Conservation (phyloP, 371 early-diverging fungal species). For the Apophysomyces sp. region DNA sequence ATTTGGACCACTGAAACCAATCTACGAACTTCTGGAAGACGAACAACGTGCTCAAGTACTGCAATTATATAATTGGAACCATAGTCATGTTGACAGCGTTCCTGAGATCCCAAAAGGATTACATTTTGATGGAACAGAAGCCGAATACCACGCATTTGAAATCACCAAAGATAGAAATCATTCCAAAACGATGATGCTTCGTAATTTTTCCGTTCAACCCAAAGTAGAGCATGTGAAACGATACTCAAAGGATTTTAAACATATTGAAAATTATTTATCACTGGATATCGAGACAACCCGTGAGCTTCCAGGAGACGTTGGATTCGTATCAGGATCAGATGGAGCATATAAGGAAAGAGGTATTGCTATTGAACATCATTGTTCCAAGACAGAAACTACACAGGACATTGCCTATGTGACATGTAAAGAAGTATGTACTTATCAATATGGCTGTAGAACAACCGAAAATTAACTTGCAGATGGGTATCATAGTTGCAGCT, state of each 20-base stretch:
- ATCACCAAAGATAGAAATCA: neutral
- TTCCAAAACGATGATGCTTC: too few relatives aligned
- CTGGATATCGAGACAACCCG: neutral
- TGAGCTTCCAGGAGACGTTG: neutral
- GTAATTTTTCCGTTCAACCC: neutral
- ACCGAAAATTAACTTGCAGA: neutral
- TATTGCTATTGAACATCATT: neutral
- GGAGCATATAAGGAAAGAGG: neutral
- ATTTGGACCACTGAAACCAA: neutral
- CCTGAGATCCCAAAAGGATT: neutral
- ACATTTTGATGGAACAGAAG: neutral
- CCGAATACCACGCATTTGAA: neutral
- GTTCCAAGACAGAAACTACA: neutral
- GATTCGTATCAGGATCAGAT: neutral
- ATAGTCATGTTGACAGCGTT: neutral
- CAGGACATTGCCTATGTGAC: neutral
- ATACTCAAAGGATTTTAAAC: neutral
- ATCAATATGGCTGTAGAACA: too few relatives aligned
- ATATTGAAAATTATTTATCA: too few relatives aligned
- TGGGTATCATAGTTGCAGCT: neutral
- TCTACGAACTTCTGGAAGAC: neutral
- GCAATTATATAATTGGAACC: neutral
- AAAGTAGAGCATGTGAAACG: neutral
- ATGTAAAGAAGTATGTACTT: neutral
- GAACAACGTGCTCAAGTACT: neutral